Percentiles rank a stretch among this genome's conserved stretches.
phyloP scores from a whole-genome alignment of 192 early-diverging fungal species.

The Coemansia sp. region DNA sequence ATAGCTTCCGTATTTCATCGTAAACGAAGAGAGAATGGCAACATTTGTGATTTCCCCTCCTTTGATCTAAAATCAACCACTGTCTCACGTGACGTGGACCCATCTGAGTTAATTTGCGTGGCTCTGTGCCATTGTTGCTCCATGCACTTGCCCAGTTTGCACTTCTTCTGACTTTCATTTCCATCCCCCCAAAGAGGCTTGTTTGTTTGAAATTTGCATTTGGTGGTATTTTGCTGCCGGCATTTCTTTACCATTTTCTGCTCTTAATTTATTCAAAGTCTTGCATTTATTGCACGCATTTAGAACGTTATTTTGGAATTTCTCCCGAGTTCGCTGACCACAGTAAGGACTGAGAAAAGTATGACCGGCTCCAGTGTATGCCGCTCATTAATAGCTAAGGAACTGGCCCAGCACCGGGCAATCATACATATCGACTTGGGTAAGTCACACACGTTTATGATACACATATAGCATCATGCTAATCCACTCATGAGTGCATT shows the following conservation, averaged over 20 bases:
- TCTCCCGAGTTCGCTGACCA: neutral
- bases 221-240: neutral
- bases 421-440: constrained; percentile 60
- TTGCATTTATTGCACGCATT: neutral
- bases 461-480: no score
- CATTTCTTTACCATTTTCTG: constrained; percentile 3
- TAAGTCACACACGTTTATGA: constrained; percentile 9
- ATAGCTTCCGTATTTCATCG: constrained; percentile 76
- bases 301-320: neutral
- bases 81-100: neutral
- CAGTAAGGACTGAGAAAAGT: neutral
- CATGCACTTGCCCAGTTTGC: neutral
- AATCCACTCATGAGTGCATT: neutral
- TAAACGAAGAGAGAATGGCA: neutral
- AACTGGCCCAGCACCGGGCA: constrained; percentile 51
- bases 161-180: no score
- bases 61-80: no score
- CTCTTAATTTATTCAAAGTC: constrained; percentile 1
- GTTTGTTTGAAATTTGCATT: no score
- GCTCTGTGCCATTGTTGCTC: constrained; percentile 2
- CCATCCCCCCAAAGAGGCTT: no score
- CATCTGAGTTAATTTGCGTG: neutral
- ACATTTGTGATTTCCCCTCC: neutral
- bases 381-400: constrained; percentile 18
- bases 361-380: constrained; percentile 17